phyloP scores from a whole-genome alignment of 179 eudicot species.

The Amaranthus tricolor region DNA sequence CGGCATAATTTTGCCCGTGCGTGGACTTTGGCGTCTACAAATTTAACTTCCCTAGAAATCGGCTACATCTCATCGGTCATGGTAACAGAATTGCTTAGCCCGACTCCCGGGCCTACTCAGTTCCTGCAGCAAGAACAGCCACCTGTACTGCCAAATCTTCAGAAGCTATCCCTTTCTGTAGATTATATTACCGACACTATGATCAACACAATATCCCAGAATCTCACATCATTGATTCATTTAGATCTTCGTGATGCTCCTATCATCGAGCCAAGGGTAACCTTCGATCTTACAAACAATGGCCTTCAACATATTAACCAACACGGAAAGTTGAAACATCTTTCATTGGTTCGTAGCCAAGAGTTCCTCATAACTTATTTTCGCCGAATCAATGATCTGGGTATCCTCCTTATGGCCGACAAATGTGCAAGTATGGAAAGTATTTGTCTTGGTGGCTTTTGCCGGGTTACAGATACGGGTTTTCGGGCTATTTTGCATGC shows the following conservation, averaged over 20 bases:
- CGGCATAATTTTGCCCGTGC: slow-evolving; percentile 72
- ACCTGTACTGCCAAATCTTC: slow-evolving; percentile 54
- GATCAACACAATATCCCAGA: slow-evolving; percentile 65
- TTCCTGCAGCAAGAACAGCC: slow-evolving; percentile 36
- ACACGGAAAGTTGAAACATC: slow-evolving; percentile 81
- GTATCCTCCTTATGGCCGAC: slow-evolving; percentile 89
- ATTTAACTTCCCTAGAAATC: slow-evolving; percentile 71
- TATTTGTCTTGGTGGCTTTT: slow-evolving; percentile 91
- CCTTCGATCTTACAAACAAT: slow-evolving; percentile 76
- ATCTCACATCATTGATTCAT: slow-evolving; percentile 62
- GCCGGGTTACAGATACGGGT: slow-evolving; percentile 90
- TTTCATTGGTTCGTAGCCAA: slow-evolving; percentile 82
- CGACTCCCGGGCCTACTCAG: slow-evolving; percentile 46
- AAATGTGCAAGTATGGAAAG: slow-evolving; percentile 83
- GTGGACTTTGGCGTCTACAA: slow-evolving; percentile 76
- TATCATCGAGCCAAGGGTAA: slow-evolving; percentile 65
- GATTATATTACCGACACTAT: slow-evolving; percentile 91
- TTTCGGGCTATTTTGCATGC: slow-evolving; percentile 84
- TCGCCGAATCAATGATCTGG: slow-evolving; percentile 82
- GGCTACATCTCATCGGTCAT: slow-evolving; percentile 73
- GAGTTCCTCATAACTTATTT: slow-evolving; percentile 68
- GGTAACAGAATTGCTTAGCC: slow-evolving; percentile 78
- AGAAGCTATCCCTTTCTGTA: slow-evolving; percentile 78
- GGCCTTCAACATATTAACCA: slow-evolving; percentile 81
- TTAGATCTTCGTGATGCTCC: slow-evolving; percentile 97